Base-by-base conservation (phyloP, 208 protist genomes). In the Trypanosoma mega region DNA sequence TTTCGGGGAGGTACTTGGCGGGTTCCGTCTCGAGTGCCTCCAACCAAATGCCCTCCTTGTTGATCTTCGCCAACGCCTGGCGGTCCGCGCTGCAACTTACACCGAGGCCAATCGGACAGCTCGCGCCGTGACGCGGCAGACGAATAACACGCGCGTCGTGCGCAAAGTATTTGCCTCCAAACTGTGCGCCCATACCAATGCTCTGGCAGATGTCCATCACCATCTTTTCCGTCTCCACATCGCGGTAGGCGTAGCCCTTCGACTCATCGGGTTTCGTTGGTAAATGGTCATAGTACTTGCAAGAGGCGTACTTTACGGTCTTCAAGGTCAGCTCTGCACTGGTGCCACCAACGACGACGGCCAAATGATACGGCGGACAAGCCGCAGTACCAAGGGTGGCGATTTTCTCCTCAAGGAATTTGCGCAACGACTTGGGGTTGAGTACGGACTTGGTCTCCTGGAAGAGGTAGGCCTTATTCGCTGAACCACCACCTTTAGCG, bases 111-210 rank as follows among this genome's bases (percentile, higher is more conserved):
- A 92, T 90, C 11, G 85, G 87, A 70, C 86, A 97, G 30, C 85
- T 94, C 18, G 90, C 90, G 49, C 93, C 93, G 68, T 97, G 93
- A 45, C 93, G 88, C 16, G 93, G 93, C 66, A 97, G 77, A 55
- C 96, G 87, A 49, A 98, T 93, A 21, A 98, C 94, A 30, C 95
- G 80, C 11, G 97, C 96, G 76, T 99, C 97, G 71, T 98, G 97
- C 53, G 94, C 96, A 81, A 98, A 99, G 82, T 98, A 98, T 78
- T 98, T 98, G 12, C 97, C 97, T n/a, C 97, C 97, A 76, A 98
- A 98, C 79, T 98, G 97, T n/a, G 97, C 97, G 20, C 97, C 97
- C 78, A 98, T 98, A 47, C 97, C 96, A 59, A 93, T 84, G 27
- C 93, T 33, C 60, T 90, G 84, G 66, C 85, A 94, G 24, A 97